phyloP scores from a whole-genome alignment of 805 yeast genomes.

The Wickerhamomyces hampshirensis region DNA sequence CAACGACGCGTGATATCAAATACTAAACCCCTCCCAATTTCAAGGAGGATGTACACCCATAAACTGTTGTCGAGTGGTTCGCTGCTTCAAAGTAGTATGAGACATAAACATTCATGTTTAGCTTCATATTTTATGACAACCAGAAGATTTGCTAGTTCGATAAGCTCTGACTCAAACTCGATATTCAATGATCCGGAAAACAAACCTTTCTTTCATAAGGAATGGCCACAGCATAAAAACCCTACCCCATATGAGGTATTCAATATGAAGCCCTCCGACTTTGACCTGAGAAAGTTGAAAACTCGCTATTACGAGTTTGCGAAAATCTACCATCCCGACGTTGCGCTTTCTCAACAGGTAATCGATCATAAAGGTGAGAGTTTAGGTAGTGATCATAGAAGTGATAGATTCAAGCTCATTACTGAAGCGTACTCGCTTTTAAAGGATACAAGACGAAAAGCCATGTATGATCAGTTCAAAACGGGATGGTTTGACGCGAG shows the following conservation, averaged over 20 bases:
- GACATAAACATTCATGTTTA: too few species aligned
- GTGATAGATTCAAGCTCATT: constrained; percentile 41
- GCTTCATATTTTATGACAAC: neutral
- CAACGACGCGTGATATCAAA: too few species aligned
- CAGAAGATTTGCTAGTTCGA: neutral
- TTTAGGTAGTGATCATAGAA: constrained; percentile 31
- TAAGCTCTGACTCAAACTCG: neutral
- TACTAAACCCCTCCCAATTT: too few species aligned
- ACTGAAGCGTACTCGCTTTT: constrained; percentile 58
- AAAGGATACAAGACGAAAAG: constrained; percentile 37
- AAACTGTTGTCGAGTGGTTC: too few species aligned
- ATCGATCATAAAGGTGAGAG: constrained; percentile 27
- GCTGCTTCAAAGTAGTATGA: too few species aligned
- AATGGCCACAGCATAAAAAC: constrained; percentile 53
- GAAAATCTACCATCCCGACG: constrained; percentile 81
- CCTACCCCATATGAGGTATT: constrained; percentile 76
- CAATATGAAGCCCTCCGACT: constrained; percentile 31
- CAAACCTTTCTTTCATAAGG: constrained; percentile 16
- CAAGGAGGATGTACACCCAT: too few species aligned
- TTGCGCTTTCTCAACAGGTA: constrained; percentile 25
- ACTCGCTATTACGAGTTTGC: constrained; percentile 55
- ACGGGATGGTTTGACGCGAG: constrained; percentile 38
- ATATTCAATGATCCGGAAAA: neutral
- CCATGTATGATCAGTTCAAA: constrained; percentile 41
- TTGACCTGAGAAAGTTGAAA: constrained; percentile 38